Conservation (phyloP, 208 protist genomes). For the Crithidia fasciculata region DNA sequence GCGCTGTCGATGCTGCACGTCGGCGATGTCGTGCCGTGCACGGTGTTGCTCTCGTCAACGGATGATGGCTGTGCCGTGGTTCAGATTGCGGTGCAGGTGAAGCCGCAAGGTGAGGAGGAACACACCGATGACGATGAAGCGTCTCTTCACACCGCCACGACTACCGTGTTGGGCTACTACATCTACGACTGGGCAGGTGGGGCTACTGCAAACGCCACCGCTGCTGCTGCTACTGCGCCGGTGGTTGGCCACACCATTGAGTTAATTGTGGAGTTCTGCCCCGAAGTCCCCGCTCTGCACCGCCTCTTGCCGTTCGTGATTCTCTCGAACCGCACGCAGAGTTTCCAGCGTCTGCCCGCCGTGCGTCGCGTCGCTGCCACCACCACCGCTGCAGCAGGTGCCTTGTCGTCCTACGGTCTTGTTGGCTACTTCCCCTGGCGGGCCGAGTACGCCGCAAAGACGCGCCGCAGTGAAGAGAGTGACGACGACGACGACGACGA, state of each 20-base stretch:
- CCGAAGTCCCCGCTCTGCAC: constrained; percentile 48
- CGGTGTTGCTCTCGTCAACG: constrained; percentile 78
- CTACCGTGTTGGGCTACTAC: constrained; percentile 79
- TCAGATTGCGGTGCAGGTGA: constrained; percentile 43
- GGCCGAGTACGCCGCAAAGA: constrained; percentile 19
- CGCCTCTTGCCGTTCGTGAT: constrained; percentile 76
- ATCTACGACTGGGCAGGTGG: constrained; percentile 59
- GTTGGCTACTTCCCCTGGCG: constrained; percentile 80
- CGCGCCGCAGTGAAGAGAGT: constrained; percentile 25
- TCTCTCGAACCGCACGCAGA: constrained; percentile 49
- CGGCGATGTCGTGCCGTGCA: constrained; percentile 50
- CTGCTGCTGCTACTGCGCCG: constrained; percentile 34
- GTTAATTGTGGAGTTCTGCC: constrained; percentile 71
- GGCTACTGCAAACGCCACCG: neutral
- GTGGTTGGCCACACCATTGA: constrained; percentile 60
- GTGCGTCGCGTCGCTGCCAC: constrained; percentile 33
- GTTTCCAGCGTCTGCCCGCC: constrained; percentile 42
- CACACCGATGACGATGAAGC: neutral
- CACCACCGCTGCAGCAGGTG: neutral
- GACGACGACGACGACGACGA: constrained; percentile 39
- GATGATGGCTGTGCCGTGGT: constrained; percentile 87
- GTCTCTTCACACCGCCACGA: constrained; percentile 2
- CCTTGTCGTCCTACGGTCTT: constrained; percentile 34
- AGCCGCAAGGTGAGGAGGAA: neutral
- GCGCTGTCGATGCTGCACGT: constrained; percentile 42